These are phyloP conservation scores for Tolypocladium cylindrosporum DNA, from an alignment of 2,329 filamentous ascomycete genomes.

Conservation along the genomic window DNA sequence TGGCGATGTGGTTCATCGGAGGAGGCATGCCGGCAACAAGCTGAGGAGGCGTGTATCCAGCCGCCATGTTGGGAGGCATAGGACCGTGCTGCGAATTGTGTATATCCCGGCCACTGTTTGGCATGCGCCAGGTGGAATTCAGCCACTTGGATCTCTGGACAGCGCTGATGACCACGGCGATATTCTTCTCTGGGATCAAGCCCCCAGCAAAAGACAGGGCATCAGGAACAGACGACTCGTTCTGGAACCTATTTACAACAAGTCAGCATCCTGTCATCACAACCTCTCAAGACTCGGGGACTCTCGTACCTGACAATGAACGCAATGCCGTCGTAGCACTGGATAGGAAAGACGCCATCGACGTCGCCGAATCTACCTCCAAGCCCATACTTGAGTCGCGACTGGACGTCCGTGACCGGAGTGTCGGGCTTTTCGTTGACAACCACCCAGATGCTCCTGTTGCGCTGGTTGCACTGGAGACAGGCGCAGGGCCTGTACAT, in stretches of 20 bases:
- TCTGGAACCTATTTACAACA: slow-evolving; percentile 12
- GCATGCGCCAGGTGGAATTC: slow-evolving; percentile 1
- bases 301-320: slow-evolving; percentile 19
- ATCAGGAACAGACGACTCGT: slow-evolving; percentile 14
- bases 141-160: slow-evolving; percentile 22
- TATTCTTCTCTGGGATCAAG: slow-evolving; percentile 13
- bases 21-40: neutral
- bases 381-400: slow-evolving; percentile 19
- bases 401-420: slow-evolving; percentile 11
- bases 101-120: neutral
- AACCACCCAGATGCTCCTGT: slow-evolving; percentile 20
- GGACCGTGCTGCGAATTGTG: neutral
- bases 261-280: neutral
- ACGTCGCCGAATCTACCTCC: slow-evolving; percentile 17
- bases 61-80: neutral
- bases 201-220: slow-evolving; percentile 14
- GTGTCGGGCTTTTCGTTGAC: slow-evolving; percentile 5
- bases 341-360: slow-evolving; percentile 14
- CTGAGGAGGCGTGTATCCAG: neutral
- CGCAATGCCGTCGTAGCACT: slow-evolving; percentile 1
- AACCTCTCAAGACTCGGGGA: neutral
- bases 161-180: slow-evolving; percentile 16
- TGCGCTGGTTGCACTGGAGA: slow-evolving; percentile 14
- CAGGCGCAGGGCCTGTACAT: slow-evolving; percentile 21
- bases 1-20: neutral